A percentile compares a stretch with the other conserved stretches of the same genome.
Evolutionary conservation across 345 rosid species (phyloP).

Genomic region (Eucalyptus lansdowneana): DNA sequence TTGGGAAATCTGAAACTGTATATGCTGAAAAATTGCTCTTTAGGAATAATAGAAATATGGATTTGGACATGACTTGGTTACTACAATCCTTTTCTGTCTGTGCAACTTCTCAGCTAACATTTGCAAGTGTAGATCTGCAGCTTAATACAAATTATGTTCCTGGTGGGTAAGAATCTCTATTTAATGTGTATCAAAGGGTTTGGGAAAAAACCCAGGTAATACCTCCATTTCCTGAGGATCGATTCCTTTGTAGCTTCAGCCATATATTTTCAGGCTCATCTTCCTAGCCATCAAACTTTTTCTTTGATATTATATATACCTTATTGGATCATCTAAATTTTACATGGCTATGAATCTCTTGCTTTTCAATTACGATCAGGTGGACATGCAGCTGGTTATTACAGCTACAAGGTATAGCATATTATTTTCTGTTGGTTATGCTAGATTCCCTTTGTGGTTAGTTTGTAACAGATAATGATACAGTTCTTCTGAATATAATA

Average conservation of each 20-base stretch:
- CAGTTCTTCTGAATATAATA: background rate
- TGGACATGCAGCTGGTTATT: slow-evolving; percentile 93
- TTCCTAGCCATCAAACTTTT: background rate
- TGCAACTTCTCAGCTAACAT: slow-evolving; percentile 6
- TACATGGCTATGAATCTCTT: background rate
- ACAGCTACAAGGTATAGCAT: slow-evolving; percentile 70
- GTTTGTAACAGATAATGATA: background rate
- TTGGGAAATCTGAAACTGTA: background rate
- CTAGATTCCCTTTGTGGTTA: background rate
- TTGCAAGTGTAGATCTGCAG: slow-evolving; percentile 64
- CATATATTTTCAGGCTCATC: slow-evolving; percentile 71
- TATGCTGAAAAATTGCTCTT: too few species aligned
- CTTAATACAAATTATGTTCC: slow-evolving; percentile 57
- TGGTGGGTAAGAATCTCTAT: slow-evolving; percentile 60
- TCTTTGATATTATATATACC: background rate
- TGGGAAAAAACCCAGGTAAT: slow-evolving; percentile 51
- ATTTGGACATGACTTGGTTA: background rate
- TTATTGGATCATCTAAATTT: background rate
- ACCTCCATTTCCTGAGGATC: slow-evolving; percentile 69
- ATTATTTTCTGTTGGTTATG: background rate
- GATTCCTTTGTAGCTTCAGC: slow-evolving; percentile 68
- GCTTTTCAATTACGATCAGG: slow-evolving; percentile 13
- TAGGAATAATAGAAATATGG: too few species aligned
- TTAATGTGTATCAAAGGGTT: slow-evolving; percentile 62
- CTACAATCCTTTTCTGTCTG: background rate